These are phyloP conservation scores for Mycena sanguinolenta DNA, from an alignment of 768 basidiomycete species.

Conservation along the genomic window DNA sequence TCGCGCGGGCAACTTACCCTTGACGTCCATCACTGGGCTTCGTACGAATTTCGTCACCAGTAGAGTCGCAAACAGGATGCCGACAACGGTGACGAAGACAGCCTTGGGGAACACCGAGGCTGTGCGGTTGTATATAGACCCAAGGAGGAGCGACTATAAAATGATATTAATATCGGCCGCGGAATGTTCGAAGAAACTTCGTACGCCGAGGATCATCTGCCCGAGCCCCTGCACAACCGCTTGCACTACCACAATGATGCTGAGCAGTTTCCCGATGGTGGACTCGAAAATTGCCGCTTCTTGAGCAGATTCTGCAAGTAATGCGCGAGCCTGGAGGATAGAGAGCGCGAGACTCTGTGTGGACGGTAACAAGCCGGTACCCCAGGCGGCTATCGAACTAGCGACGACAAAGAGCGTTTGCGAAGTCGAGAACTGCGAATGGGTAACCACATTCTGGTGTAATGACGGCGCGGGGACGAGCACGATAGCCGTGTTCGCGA, in stretches of 20 bases:
- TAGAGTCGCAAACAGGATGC: constrained; percentile 59
- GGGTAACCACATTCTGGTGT: constrained; percentile 40
- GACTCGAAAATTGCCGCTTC: constrained; percentile 38
- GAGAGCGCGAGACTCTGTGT: constrained; percentile 80
- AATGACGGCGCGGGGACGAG: constrained; percentile 63
- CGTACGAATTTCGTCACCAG: constrained; percentile 54
- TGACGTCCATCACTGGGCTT: constrained; percentile 50
- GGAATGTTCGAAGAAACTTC: constrained; percentile 32
- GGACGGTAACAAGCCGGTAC: constrained; percentile 79
- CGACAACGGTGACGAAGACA: constrained; percentile 72
- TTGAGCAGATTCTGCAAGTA: constrained; percentile 43
- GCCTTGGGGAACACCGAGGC: constrained; percentile 79
- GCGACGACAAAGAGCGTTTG: constrained; percentile 72
- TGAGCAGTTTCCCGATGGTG: constrained; percentile 71
- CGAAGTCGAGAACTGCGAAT: constrained; percentile 34
- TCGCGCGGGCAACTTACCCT: constrained; percentile 23
- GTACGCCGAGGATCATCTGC: constrained; percentile 72
- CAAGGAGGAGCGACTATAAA: constrained; percentile 76
- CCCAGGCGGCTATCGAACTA: constrained; percentile 70
- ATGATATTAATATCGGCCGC: background rate
- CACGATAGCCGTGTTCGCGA: constrained; percentile 72
- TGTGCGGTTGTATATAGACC: constrained; percentile 76
- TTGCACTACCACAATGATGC: constrained; percentile 79
- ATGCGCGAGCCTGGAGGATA: constrained; percentile 61
- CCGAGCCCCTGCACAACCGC: constrained; percentile 79